Base-by-base conservation (phyloP, 371 early-diverging fungal species). In the Sporodiniella umbellata region DNA sequence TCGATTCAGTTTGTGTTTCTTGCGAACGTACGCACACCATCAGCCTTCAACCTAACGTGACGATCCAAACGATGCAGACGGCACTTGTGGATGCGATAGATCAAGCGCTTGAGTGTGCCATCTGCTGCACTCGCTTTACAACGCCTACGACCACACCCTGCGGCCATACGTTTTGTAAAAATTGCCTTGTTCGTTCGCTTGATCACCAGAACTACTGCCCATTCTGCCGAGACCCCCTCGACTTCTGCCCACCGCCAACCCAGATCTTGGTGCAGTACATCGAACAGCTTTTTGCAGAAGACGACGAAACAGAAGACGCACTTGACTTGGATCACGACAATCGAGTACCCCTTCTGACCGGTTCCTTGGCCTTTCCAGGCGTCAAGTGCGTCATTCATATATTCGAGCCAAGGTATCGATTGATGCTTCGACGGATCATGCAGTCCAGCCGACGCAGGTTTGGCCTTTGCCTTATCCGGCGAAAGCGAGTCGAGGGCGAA, bases 131-230 rank as follows among this genome's bases (percentile, higher is more conserved):
- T 11, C 56, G 78, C 11, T 64, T 87, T 31, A 63, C 62, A 17
- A 66, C 78, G 14, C 86, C 90, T 0, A 55, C 85, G 18, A 86
- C 86, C 0, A 71, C 79, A 22, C 69, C 70, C 2, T 89, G 90
- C 53, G 90, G 90, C 1, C 90, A 89, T 56, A 79, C 84, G 0
- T 78, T 82, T 50, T 89, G 90, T 61, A 70, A 67, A 25, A 42
- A 60, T 8, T 89, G 90, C 48, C 57, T 88, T 0, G 42, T 61
- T 1, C 67, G 71, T 12, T 67, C 68, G 0, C 22, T 67, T 1
- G 71, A 70, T 30, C 65, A 70, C 40, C 61, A 56, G 33, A 54
- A 55, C 12, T 25, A 17, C 1, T 70, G 71, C 39, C 68, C 71
- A 1, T 54, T 64, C 21, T 70, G 71, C 37, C 42, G 71, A 28